Conservation (phyloP, 2,329 filamentous ascomycete genomes). For the Talaromyces marneffei region DNA sequence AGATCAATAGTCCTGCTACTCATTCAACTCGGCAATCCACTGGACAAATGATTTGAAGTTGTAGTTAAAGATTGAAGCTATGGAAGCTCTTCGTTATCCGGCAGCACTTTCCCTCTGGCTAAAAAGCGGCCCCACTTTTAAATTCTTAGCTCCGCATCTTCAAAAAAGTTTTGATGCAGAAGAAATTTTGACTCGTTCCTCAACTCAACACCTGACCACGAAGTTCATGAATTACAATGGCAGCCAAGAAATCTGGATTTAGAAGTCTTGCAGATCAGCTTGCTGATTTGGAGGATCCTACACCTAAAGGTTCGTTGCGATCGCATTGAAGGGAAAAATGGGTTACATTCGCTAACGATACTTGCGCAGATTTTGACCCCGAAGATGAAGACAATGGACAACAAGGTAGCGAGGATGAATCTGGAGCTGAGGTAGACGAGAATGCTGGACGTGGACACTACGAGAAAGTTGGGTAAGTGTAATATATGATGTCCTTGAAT, state of each 20-base stretch:
- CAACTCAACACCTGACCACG: not conserved
- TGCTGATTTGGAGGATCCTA: slow-evolving; percentile 57
- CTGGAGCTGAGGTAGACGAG: slow-evolving; percentile 42
- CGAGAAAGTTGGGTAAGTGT: slow-evolving; percentile 60
- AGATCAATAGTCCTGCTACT: not conserved
- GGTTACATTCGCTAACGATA: not conserved
- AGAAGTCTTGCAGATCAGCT: slow-evolving; percentile 54
- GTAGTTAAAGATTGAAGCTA: not conserved
- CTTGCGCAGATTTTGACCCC: slow-evolving; percentile 69
- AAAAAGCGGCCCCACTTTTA: not conserved
- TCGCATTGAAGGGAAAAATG: not conserved
- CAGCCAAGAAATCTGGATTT: not conserved
- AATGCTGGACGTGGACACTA: slow-evolving; percentile 79
- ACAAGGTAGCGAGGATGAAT: slow-evolving; percentile 50
- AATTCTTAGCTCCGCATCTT: slow-evolving; percentile 9
- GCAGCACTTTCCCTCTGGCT: slow-evolving; percentile 5
- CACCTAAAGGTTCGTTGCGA: slow-evolving; percentile 51
- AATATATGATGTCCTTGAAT: not conserved
- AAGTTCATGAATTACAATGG: not conserved
- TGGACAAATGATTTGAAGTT: not conserved
- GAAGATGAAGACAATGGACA: slow-evolving; percentile 59
- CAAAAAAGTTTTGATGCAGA: slow-evolving; percentile 11
- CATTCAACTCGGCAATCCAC: too few relatives aligned
- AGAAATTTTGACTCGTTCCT: not conserved
- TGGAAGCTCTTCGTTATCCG: not conserved